These are phyloP conservation scores for Xerophyta viscosa DNA, from an alignment of 106 monocot genomes.

Conservation along the genomic window DNA sequence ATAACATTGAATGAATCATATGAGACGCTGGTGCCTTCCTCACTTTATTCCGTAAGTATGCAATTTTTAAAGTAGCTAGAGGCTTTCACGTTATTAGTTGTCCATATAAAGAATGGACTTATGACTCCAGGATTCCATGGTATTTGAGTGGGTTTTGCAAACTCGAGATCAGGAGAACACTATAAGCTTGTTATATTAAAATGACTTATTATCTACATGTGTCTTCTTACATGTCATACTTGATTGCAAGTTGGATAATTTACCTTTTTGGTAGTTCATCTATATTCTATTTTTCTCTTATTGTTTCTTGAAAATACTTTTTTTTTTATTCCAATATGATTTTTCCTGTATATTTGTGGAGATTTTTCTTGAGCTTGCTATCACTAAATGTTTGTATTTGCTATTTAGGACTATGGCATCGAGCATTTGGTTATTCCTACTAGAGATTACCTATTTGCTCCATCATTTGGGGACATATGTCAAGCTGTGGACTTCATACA, in stretches of 20 bases:
- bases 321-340: not conserved
- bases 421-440: slow-evolving; percentile 89
- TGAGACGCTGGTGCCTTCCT: slow-evolving; percentile 85
- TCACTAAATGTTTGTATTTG: not conserved
- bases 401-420: slow-evolving; percentile 68
- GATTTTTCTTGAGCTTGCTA: not conserved
- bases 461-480: slow-evolving; percentile 66
- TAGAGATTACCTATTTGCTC: slow-evolving; percentile 94
- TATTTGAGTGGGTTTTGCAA: no score
- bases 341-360: no score
- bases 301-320: no score
- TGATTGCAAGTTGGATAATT: no score
- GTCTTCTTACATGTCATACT: no score
- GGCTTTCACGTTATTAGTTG: not conserved
- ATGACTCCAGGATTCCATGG: no score
- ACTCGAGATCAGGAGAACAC: no score
- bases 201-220: no score
- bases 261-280: no score
- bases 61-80: not conserved
- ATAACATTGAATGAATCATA: slow-evolving; percentile 88
- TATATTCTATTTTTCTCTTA: no score
- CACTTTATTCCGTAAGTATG: slow-evolving; percentile 64
- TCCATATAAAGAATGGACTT: not conserved
- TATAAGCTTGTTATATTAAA: no score
- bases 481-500: slow-evolving; percentile 86